Conservation (phyloP, 768 basidiomycete genomes). For the Leccinum uliginosum region DNA sequence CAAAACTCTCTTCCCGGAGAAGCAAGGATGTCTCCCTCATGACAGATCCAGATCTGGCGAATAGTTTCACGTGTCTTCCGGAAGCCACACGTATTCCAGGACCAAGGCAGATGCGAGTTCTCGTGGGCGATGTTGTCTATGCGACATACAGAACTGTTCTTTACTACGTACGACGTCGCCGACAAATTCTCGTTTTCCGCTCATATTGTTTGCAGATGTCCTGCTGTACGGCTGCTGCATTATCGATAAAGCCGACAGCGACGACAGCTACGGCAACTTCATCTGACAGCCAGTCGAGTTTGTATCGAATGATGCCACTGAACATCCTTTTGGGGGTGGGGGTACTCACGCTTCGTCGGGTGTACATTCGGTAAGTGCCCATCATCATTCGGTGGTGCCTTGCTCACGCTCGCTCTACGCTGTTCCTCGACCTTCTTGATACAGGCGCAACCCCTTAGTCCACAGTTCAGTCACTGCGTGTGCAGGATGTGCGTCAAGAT, state of each 20-base stretch:
- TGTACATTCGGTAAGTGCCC: constrained; percentile 40
- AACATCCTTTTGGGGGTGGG: no score
- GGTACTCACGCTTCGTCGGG: constrained; percentile 6
- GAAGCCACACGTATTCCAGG: constrained; percentile 28
- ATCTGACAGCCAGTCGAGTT: constrained; percentile 34
- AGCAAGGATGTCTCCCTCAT: constrained; percentile 20
- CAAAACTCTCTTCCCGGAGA: constrained; percentile 35
- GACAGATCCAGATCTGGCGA: constrained; percentile 9
- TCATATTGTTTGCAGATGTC: constrained; percentile 52
- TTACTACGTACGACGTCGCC: constrained; percentile 59
- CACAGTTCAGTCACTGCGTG: no score
- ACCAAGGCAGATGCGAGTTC: constrained; percentile 48
- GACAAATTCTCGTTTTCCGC: not conserved
- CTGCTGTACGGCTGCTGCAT: constrained; percentile 40
- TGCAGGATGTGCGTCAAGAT: no score
- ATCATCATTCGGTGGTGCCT: no score
- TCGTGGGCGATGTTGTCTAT: constrained; percentile 59
- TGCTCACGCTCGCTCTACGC: no score
- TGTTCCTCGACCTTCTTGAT: no score
- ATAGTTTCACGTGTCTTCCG: not conserved
- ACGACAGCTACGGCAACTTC: constrained; percentile 20
- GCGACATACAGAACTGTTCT: constrained; percentile 62
- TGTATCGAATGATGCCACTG: not conserved
- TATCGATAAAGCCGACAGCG: constrained; percentile 9
- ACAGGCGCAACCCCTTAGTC: no score